A percentile compares a stretch with the other conserved stretches of the same genome.
These are phyloP conservation scores for Furcasterigmium furcatum DNA, from an alignment of 2,329 filamentous ascomycete genomes.

Conservation along the genomic window DNA sequence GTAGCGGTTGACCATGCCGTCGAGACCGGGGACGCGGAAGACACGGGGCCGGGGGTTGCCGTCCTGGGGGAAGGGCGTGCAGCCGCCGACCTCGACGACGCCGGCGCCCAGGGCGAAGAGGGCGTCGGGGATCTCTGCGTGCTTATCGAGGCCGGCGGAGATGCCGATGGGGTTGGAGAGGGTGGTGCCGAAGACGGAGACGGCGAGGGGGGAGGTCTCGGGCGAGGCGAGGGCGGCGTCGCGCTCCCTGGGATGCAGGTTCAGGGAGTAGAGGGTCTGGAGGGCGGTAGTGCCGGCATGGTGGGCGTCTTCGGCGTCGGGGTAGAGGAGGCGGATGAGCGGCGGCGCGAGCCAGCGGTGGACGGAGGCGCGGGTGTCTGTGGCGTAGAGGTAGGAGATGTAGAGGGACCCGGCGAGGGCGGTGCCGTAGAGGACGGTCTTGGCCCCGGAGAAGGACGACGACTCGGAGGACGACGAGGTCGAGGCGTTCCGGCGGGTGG, in stretches of 20 bases:
- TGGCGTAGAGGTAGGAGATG: conserved; percentile 64
- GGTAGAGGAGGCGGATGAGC: conserved; percentile 60
- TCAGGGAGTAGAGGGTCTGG: conserved; percentile 68
- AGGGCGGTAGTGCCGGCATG: conserved; percentile 70
- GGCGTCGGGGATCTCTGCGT: conserved; percentile 81
- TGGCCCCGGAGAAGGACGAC: conserved; percentile 24
- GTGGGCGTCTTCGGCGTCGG: conserved; percentile 90
- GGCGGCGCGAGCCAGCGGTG: conserved; percentile 68
- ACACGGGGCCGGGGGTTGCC: conserved; percentile 88
- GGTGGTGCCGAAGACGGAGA: conserved; percentile 68
- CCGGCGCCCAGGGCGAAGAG: conserved; percentile 82
- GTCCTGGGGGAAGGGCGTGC: conserved; percentile 80
- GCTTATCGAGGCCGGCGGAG: conserved; percentile 93
- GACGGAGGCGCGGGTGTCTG: conserved; percentile 68
- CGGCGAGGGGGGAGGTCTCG: conserved; percentile 26
- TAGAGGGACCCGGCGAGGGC: conserved; percentile 37
- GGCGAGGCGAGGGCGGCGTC: conserved; percentile 28
- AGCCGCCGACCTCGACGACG: conserved; percentile 89
- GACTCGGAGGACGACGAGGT: conserved; percentile 18
- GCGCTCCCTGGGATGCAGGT: conserved; percentile 80
- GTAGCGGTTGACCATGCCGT: conserved; percentile 92
- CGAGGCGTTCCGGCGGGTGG: conserved; percentile 27
- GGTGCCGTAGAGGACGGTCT: conserved; percentile 34
- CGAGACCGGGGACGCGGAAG: conserved; percentile 78
- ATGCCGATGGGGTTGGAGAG: conserved; percentile 88